Base-by-base conservation (phyloP, 2,329 filamentous ascomycete species). In the Amylocarpus encephaloides region DNA sequence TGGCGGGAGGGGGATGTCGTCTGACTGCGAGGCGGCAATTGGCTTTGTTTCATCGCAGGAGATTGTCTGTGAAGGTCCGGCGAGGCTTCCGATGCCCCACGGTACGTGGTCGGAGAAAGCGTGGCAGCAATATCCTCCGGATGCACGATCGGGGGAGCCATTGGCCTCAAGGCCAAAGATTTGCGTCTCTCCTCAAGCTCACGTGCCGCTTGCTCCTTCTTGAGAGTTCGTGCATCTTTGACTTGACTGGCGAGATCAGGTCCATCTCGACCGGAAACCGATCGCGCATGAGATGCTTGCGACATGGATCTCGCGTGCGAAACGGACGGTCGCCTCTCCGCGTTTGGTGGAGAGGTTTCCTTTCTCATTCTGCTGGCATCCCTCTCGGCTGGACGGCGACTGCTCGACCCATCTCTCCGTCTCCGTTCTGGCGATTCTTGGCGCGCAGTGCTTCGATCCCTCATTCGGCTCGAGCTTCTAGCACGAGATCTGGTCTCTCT, bases 101-200 rank as follows among this genome's bases (percentile, higher is more conserved):
- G 60, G 51, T 59, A 64, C 6, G 51, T 44, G 18, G 55, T 53
- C 22, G 64, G 64, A 11, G 65, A 66, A 3, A 67, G 39, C 38
- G 56, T 56, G 19, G 71, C 4, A 26, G 22, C 70, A 39, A 81
- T 68, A 51, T 80, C 70, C 53, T 75, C 74, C 0, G 91, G 91
- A 57, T 90, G 83, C 5, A 88, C 83, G 53, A 96, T 94, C 0
- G 82, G 73, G 0, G 89, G 89, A 2, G 84, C 88, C 19, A 86
- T 87, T 3, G 89, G 86, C 44, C 89, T 80, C 49, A 88, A 80
- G 16, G 87, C 88, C 22, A 95, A 74, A 12, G 92, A 96, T 63
- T 87, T 81, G 51, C 92, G 83, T 26, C 92, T 82, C 62, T 93
- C 88, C 67, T 96, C 91, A 1, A 97, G 78, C 67, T 96, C 91